A percentile compares a stretch with the other conserved stretches of the same genome.
phyloP scores from a whole-genome alignment of 192 early-diverging fungal species.

The Rhizophagus clarus region DNA sequence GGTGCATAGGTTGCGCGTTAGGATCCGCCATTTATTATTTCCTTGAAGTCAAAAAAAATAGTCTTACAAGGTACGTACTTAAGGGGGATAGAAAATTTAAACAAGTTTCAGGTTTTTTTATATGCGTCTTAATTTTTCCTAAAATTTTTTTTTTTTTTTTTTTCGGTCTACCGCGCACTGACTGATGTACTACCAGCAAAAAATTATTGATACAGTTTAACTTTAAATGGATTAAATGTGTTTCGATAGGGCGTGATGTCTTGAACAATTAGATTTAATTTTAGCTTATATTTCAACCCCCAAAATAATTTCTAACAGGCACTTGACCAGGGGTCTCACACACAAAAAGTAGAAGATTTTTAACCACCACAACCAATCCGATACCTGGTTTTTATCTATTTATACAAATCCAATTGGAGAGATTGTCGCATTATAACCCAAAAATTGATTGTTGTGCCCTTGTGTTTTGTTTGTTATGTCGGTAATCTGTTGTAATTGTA shows the following conservation, averaged over 20 bases:
- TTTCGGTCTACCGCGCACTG: slow-evolving; percentile 13
- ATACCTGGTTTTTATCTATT: not conserved
- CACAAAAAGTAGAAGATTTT: not conserved
- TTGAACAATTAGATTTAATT: slow-evolving; percentile 6
- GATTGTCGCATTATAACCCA: slow-evolving; percentile 17
- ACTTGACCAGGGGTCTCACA: not conserved
- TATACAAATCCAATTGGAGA: slow-evolving; percentile 16
- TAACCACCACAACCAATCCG: not conserved
- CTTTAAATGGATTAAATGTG: slow-evolving; percentile 23
- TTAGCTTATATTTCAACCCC: not conserved
- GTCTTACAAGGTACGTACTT: not conserved
- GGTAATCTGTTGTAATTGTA: slow-evolving; percentile 4
- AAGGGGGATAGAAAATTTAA: not conserved
- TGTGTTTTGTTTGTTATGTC: slow-evolving; percentile 26
- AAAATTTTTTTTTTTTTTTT: not conserved
- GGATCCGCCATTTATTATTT: slow-evolving; percentile 15
- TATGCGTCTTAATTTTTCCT: slow-evolving; percentile 1
- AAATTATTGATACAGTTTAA: not conserved
- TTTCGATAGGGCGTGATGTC: not conserved
- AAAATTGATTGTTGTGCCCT: slow-evolving; percentile 19
- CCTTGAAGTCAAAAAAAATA: not conserved
- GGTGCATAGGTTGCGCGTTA: slow-evolving; percentile 5
- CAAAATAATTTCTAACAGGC: not conserved
- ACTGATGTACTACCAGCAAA: slow-evolving; percentile 4
- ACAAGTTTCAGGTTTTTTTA: not conserved